Percentiles rank a stretch among this genome's conserved stretches.
phyloP scores from a whole-genome alignment of 768 basidiomycete species.

The Butyriboletus loyo region DNA sequence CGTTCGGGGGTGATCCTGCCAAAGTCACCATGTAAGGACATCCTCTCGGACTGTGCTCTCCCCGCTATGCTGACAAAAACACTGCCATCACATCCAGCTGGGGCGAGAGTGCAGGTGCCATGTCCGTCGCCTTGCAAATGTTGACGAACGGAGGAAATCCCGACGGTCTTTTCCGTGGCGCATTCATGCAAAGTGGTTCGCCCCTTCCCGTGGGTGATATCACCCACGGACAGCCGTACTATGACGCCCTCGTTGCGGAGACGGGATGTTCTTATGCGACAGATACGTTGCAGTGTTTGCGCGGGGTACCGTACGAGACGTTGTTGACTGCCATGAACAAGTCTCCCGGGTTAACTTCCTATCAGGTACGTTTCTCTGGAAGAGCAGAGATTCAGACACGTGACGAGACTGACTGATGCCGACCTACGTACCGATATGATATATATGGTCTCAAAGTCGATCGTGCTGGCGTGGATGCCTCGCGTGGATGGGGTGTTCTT shows the following conservation, averaged over 20 bases:
- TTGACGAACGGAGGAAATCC: conserved; percentile 23
- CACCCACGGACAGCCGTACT: conserved; percentile 22
- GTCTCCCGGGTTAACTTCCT: conserved; percentile 31
- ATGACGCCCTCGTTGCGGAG: conserved; percentile 29
- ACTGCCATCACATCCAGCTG: conserved; percentile 7
- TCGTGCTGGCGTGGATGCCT: conserved; percentile 36
- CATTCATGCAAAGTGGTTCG: conserved; percentile 42
- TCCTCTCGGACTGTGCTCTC: background rate
- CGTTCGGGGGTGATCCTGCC: conserved; percentile 58
- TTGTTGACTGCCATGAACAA: conserved; percentile 33
- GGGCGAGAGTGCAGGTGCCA: conserved; percentile 41
- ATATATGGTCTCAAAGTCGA: conserved; percentile 6
- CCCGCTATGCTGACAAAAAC: background rate
- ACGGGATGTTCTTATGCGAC: conserved; percentile 28
- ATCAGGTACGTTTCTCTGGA: conserved; percentile 23
- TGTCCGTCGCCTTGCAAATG: conserved; percentile 32
- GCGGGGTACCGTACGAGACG: conserved; percentile 26
- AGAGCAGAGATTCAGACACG: background rate
- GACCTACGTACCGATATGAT: background rate
- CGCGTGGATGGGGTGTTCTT: conserved; percentile 41
- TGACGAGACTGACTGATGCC: background rate
- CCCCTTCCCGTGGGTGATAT: conserved; percentile 26
- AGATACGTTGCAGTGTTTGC: conserved; percentile 35
- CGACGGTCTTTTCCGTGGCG: conserved; percentile 26
- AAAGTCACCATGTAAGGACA: conserved; percentile 35